Percentiles rank a stretch among this genome's conserved stretches.
Conservation (phyloP, 306 rosid genomes). For the Quercus engelmannii region DNA sequence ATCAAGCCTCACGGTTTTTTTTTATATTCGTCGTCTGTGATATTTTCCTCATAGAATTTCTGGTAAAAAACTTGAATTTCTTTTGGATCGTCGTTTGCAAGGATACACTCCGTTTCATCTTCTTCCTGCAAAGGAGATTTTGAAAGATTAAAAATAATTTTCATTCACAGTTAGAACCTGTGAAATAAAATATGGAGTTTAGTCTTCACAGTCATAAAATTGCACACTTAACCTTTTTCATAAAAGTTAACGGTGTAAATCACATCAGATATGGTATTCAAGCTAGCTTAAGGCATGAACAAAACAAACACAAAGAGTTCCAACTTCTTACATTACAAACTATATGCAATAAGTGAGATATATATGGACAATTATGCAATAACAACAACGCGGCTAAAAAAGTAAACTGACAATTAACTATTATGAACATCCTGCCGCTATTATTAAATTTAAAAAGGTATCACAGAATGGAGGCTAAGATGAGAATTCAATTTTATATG, state of each 20-base stretch:
- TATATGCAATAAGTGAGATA: not conserved
- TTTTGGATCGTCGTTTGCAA: conserved; percentile 40
- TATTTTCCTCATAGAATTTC: conserved; percentile 50
- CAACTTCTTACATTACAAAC: not conserved
- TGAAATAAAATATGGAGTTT: not conserved
- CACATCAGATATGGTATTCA: not conserved
- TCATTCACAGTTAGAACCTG: not conserved
- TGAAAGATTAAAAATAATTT: not conserved
- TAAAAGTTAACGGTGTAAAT: not conserved
- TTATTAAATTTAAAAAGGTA: not conserved
- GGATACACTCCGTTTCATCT: conserved; percentile 6
- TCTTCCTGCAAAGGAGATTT: conserved; percentile 64
- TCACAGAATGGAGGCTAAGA: not conserved
- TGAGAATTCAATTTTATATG: too few relatives aligned
- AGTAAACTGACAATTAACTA: too few relatives aligned
- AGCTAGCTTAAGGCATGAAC: not conserved
- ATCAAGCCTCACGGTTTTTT: conserved; percentile 71
- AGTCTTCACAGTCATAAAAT: not conserved
- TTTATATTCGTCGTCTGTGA: conserved; percentile 59
- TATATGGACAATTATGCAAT: not conserved
- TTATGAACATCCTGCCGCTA: not conserved
- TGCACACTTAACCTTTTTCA: not conserved
- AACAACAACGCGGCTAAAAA: not conserved
- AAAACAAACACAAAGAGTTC: not conserved
- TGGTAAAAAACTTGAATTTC: conserved; percentile 61